Evolutionary conservation across 805 yeast genomes (phyloP), one percentile per base, ranked within the genome.

Genomic region (Danielia oregonensis): DNA sequence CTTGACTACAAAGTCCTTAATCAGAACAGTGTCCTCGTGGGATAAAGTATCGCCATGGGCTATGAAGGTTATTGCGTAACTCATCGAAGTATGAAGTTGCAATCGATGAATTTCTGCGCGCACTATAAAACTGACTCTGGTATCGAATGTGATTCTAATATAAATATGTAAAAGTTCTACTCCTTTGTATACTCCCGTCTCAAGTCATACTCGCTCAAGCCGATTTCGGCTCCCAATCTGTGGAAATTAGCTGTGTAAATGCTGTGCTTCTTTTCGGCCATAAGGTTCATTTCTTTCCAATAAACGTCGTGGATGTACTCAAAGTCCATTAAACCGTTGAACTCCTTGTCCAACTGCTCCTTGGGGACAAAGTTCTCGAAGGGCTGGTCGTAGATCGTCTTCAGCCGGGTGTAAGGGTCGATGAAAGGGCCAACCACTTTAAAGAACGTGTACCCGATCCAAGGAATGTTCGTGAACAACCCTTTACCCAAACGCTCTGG

Each of bases 371-470:
- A 73, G 36, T 73, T 66, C 32, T 65, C 75, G 43, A 75, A 75
- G 2, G 80, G 79, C 43, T 74, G 77, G 44, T 76, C 81, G 44
- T 74, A 76, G 9, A 73, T 63, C 5, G 78, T 69, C 52, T 76
- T 76, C 58, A 71, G 72, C 39, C 78, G 65, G 2, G 82, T 76
- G 40, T 69, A 68, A 6, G 80, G 80, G 48, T 76, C 82, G 34
- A 76, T 67, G 43, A 76, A 72, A 1, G 51, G 51, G 9, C 49
- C 49, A 7, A 47, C 49, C 13, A 47, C 43, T 29, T 47, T 47
- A 36, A 47, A 45, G 26, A 47, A 47, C 2, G 51, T 45, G 31
- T 45, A 47, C 2, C 49, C 51, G 8, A 47, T 43, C 51, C 49
- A 45, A 1, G 51, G 51, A 11, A 47, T 47, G 33, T 47, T 47